A percentile compares a stretch with the other conserved stretches of the same genome.
phyloP scores from a whole-genome alignment of 176 grass and related monocot genomes.

The Lolium rigidum region DNA sequence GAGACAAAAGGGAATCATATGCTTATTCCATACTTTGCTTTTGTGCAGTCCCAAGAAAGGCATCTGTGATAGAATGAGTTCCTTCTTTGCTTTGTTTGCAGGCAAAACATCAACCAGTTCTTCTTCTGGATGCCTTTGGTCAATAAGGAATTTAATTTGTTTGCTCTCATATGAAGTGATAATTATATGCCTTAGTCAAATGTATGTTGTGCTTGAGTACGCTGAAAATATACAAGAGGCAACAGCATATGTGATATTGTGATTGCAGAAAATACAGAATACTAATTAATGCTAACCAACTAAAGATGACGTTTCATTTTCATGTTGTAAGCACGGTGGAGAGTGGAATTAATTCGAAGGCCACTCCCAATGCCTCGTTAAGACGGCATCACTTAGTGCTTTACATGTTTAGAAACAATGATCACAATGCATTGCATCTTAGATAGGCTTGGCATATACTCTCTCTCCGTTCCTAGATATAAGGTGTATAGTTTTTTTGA shows the following conservation, averaged over 20 bases:
- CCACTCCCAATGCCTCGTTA: no score
- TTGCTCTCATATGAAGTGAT: constrained; percentile 44
- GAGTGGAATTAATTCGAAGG: constrained; percentile 26
- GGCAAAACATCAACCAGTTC: constrained; percentile 65
- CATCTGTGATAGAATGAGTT: constrained; percentile 81
- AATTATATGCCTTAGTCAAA: constrained; percentile 47
- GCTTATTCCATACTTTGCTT: constrained; percentile 91
- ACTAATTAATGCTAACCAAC: constrained; percentile 40
- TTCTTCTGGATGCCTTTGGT: constrained; percentile 79
- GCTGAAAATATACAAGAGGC: constrained; percentile 40
- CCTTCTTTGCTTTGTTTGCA: constrained; percentile 63
- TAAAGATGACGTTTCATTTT: constrained; percentile 34
- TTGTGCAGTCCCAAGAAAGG: constrained; percentile 75
- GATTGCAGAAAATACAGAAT: constrained; percentile 41
- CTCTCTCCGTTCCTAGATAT: no score
- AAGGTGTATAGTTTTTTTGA: no score
- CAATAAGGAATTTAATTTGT: constrained; percentile 72
- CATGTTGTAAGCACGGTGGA: constrained; percentile 37
- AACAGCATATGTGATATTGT: constrained; percentile 35
- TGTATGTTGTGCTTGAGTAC: constrained; percentile 37
- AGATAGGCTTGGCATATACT: not conserved
- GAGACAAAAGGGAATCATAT: constrained; percentile 94
- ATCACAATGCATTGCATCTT: not conserved
- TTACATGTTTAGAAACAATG: no score
- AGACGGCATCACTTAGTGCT: no score